Percentiles rank a stretch among this genome's conserved stretches.
These are phyloP conservation scores for Nymphaea colorata DNA, from an alignment of 164 flowering plant genomes.

Conservation along the genomic window DNA sequence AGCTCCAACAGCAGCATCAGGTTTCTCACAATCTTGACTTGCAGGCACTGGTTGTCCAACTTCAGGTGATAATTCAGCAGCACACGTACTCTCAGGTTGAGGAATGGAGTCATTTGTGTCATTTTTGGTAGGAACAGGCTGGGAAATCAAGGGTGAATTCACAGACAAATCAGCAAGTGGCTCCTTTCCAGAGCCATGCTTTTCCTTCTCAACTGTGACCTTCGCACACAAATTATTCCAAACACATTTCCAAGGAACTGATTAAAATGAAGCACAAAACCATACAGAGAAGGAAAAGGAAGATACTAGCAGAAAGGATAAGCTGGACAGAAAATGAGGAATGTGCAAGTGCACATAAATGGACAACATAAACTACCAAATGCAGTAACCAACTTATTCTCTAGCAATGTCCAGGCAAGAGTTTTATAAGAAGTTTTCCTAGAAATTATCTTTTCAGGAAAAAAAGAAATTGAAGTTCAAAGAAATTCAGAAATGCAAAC, in stretches of 20 bases:
- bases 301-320: too few relatives aligned
- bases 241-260: background rate
- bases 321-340: too few relatives aligned
- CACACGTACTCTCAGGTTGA: conserved; percentile 17
- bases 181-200: conserved; percentile 17
- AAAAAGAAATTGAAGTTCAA: too few relatives aligned
- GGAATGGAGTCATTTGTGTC: conserved; percentile 15
- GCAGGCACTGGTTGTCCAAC: conserved; percentile 7
- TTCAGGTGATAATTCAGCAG: conserved; percentile 9
- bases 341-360: too few relatives aligned
- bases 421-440: too few relatives aligned
- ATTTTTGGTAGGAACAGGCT: conserved; percentile 8
- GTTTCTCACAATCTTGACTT: conserved; percentile 21
- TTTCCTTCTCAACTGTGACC: conserved; percentile 23
- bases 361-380: too few relatives aligned
- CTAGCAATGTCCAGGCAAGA: too few relatives aligned
- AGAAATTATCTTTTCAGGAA: too few relatives aligned
- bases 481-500: too few relatives aligned
- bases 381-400: too few relatives aligned
- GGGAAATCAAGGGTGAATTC: conserved; percentile 12
- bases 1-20: conserved; percentile 6
- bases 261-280: too few relatives aligned
- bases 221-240: conserved; percentile 8
- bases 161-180: conserved; percentile 13
- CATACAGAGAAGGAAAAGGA: too few relatives aligned